Evolutionary conservation across 768 basidiomycete species (phyloP), one percentile per base, ranked within the genome.

Genomic region (Rhodocollybia butyracea): DNA sequence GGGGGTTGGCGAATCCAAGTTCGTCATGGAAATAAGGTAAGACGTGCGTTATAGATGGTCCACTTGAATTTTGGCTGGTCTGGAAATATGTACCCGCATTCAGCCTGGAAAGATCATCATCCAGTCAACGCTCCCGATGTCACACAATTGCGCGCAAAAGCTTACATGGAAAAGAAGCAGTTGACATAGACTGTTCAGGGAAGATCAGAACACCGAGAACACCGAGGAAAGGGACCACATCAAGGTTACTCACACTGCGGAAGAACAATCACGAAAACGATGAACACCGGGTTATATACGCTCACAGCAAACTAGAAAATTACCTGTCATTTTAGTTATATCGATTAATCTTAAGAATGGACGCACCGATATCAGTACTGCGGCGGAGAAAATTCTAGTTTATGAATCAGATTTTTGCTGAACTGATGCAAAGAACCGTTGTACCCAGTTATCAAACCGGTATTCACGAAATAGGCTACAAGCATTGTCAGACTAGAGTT

Each of bases 91-190:
- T 27, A 15, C 51, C 42, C 6, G 51, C 51, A 27, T 53, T 53
- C 21, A 53, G 15, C 51, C 51, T 53, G 19, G 5, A 17, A 5
- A n/a, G 5, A 21, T 21, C 12, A 53, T 39, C 19, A 24, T 10
- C 42, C 24, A 31, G 22, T 42, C 2, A 2, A 27, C 5, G 11
- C 10, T 8, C 19, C 12, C 40, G 22, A 40, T 47, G 24, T 2
- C 3, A 39, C 19, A 27, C 26, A 3, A 24, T 15, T 17, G 27
- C 45, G 22, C n/a, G n/a, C 7, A 7, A 13, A 21, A 50, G 22
- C 51, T 27, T 12, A 53, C 51, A 53, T 53, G 3, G 51, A 53
- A 15, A 53, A 26, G 40, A 15, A 53, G 39, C 51, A 53, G 36
- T 53, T 53, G 26, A 42, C 19, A 17, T 53, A 53, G 19, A 53